These are phyloP conservation scores for Candida alai DNA, from an alignment of 805 yeast genomes.

Conservation along the genomic window DNA sequence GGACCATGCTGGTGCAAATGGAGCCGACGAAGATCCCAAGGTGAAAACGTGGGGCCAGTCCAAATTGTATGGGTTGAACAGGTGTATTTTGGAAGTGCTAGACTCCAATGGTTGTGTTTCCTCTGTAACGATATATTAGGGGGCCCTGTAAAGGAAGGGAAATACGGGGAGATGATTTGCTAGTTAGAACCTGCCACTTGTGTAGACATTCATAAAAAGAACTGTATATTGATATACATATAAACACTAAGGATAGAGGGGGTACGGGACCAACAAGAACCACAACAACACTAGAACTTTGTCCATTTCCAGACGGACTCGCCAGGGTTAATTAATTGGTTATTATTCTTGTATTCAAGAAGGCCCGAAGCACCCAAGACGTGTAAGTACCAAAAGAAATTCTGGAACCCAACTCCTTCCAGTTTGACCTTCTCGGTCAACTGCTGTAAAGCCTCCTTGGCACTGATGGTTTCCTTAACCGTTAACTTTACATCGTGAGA, in stretches of 20 bases:
- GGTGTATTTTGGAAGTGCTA: slow-evolving; percentile 42
- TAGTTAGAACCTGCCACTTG: not conserved
- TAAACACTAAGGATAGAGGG: too few relatives aligned
- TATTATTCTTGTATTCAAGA: slow-evolving; percentile 13
- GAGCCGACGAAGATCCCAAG: slow-evolving; percentile 13
- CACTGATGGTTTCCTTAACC: slow-evolving; percentile 12
- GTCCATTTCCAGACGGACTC: slow-evolving; percentile 37
- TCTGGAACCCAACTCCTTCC: slow-evolving; percentile 26
- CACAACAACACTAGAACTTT: slow-evolving; percentile 15
- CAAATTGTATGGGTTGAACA: slow-evolving; percentile 34
- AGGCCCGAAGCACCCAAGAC: slow-evolving; percentile 3
- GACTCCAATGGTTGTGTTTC: slow-evolving; percentile 34
- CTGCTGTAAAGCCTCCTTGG: slow-evolving; percentile 20
- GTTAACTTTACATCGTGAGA: slow-evolving; percentile 19
- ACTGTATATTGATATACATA: too few relatives aligned
- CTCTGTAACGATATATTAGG: slow-evolving; percentile 35
- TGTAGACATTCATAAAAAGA: too few relatives aligned
- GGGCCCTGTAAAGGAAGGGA: too few relatives aligned
- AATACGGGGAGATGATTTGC: too few relatives aligned
- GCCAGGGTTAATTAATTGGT: slow-evolving; percentile 35
- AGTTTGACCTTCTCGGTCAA: slow-evolving; percentile 12
- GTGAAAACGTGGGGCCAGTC: slow-evolving; percentile 41
- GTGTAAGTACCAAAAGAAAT: slow-evolving; percentile 37
- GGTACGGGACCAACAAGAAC: too few relatives aligned
- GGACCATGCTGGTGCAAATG: slow-evolving; percentile 6